Evolutionary conservation across 768 basidiomycete genomes (phyloP).

Genomic region (Naematelia encephala): DNA sequence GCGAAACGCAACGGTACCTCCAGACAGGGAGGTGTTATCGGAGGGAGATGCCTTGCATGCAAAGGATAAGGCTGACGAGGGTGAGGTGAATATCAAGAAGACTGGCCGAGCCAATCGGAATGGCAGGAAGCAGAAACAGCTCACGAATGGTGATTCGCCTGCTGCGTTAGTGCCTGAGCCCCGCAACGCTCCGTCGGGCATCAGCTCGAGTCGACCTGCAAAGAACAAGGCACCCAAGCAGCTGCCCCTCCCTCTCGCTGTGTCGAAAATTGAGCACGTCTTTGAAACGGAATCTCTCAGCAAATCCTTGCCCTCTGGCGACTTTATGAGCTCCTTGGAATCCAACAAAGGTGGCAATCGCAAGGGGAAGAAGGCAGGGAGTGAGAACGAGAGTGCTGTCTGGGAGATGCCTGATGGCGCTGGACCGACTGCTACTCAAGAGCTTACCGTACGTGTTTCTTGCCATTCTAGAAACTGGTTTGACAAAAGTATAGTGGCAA

Average conservation of each 20-base stretch:
- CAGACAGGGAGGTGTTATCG: neutral
- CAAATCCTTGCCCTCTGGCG: slow-evolving; percentile 7
- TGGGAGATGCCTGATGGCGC: slow-evolving; percentile 37
- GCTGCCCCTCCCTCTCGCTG: neutral
- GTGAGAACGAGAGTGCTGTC: slow-evolving; percentile 32
- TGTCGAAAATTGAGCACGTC: neutral
- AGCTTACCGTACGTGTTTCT: slow-evolving; percentile 27
- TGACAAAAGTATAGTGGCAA: slow-evolving; percentile 31
- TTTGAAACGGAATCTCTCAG: slow-evolving; percentile 5
- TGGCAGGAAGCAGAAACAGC: neutral
- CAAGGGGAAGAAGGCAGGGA: slow-evolving; percentile 15
- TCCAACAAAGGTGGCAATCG: neutral
- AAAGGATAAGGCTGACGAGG: neutral
- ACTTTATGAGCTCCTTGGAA: neutral
- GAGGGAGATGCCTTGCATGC: slow-evolving; percentile 4
- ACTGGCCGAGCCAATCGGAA: too few species aligned
- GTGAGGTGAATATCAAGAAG: neutral
- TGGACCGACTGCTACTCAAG: slow-evolving; percentile 16
- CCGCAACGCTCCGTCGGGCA: neutral
- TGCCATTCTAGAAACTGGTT: neutral
- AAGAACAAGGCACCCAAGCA: neutral
- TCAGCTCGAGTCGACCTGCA: neutral
- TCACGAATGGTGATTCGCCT: neutral
- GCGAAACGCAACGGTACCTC: neutral
- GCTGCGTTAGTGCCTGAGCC: neutral